These are phyloP conservation scores for Metschnikowia arizonensis DNA, from an alignment of 805 yeast genomes.

Conservation along the genomic window DNA sequence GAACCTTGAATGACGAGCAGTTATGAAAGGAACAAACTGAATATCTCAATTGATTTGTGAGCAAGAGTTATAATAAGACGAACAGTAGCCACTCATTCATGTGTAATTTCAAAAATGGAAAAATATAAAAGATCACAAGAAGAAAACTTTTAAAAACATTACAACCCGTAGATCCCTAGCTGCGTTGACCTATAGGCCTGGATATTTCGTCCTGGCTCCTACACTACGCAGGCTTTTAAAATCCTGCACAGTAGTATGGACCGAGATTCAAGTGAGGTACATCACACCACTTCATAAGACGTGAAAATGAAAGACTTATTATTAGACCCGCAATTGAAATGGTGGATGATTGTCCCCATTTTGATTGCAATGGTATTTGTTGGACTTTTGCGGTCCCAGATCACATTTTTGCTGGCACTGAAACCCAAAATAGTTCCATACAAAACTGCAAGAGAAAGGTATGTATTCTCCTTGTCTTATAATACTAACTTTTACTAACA, in stretches of 20 bases:
- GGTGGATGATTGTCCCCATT: constrained; percentile 91
- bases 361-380: constrained; percentile 85
- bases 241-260: background rate
- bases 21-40: too few species aligned
- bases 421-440: constrained; percentile 50
- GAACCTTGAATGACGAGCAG: too few species aligned
- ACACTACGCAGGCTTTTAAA: too few species aligned
- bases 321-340: constrained; percentile 75
- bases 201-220: too few species aligned
- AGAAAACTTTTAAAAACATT: too few species aligned
- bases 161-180: too few species aligned
- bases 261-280: background rate
- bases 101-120: too few species aligned
- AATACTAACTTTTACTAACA: constrained; percentile 4
- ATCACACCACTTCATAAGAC: background rate
- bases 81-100: too few species aligned
- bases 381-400: constrained; percentile 70
- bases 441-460: constrained; percentile 49
- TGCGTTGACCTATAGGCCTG: too few species aligned
- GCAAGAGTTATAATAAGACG: too few species aligned
- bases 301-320: constrained; percentile 5
- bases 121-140: too few species aligned
- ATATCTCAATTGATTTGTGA: too few species aligned
- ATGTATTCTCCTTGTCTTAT: constrained; percentile 15
- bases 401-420: constrained; percentile 58